A percentile compares a stretch with the other conserved stretches of the same genome.
Conservation (phyloP, 176 grass and related monocot genomes). For the Ensete ventricosum region DNA sequence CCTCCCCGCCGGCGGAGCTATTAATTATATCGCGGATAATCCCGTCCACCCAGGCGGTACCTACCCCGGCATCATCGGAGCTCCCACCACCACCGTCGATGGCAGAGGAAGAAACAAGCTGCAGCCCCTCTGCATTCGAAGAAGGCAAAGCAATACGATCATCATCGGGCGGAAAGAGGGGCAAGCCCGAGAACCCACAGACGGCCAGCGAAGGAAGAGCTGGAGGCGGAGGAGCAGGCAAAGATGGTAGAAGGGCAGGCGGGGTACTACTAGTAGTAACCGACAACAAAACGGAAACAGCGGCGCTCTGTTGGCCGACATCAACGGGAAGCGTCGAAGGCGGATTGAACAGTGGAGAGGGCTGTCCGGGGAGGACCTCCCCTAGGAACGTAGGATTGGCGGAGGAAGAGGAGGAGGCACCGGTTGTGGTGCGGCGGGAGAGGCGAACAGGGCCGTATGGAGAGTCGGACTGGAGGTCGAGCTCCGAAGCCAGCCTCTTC, state of each 20-base stretch:
- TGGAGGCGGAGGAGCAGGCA: constrained; percentile 30
- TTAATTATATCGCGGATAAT: constrained; percentile 82
- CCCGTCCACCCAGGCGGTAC: constrained; percentile 63
- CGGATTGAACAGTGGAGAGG: constrained; percentile 9
- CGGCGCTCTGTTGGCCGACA: not conserved
- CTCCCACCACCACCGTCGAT: constrained; percentile 6
- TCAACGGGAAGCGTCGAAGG: not conserved
- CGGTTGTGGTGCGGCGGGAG: constrained; percentile 26
- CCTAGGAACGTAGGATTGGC: constrained; percentile 1
- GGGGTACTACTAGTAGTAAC: constrained; percentile 1
- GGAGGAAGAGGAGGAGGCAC: constrained; percentile 3
- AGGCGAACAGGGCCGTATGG: constrained; percentile 25
- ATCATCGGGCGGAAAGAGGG: constrained; percentile 26
- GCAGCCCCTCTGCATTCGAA: constrained; percentile 13
- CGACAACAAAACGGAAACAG: constrained; percentile 13
- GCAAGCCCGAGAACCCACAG: constrained; percentile 35
- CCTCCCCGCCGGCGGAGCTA: constrained; percentile 31
- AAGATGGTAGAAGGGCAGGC: constrained; percentile 22
- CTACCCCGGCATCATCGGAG: constrained; percentile 2
- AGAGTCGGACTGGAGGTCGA: constrained; percentile 37
- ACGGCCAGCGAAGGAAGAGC: constrained; percentile 26
- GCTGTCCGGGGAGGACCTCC: not conserved
- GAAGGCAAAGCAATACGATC: constrained; percentile 24
- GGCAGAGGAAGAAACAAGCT: not conserved
- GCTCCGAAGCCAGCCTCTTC: constrained; percentile 65